Conservation (phyloP, 1,284 basidiomycete species). For the Moesziomyces antarcticus region DNA sequence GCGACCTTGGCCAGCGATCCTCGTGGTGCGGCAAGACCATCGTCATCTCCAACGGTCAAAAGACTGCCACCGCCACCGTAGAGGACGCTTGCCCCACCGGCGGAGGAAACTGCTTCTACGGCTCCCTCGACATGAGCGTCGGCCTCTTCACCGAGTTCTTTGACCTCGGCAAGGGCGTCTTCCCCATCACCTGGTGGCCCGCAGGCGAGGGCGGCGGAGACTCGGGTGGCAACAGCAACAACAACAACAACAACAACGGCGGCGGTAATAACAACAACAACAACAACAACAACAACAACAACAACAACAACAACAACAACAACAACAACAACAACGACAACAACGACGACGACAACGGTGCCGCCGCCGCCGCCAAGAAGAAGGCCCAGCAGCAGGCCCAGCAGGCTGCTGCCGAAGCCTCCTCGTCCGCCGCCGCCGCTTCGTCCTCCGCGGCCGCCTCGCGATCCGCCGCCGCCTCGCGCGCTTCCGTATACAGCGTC, state of each 20-base stretch:
- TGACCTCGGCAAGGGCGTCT: constrained; percentile 47
- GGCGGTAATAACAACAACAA: no score
- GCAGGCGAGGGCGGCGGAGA: constrained; percentile 32
- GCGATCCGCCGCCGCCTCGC: constrained; percentile 39
- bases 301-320: constrained; percentile 7
- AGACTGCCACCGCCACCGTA: constrained; percentile 49
- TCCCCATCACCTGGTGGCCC: constrained; percentile 61
- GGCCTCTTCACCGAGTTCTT: constrained; percentile 59
- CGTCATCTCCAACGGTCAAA: constrained; percentile 54
- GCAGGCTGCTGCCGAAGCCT: constrained; percentile 27
- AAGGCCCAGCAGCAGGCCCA: constrained; percentile 34
- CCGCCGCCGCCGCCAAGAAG: constrained; percentile 27
- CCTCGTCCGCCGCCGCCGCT: constrained; percentile 26
- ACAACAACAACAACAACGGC: constrained; percentile 12
- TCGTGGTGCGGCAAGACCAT: constrained; percentile 58
- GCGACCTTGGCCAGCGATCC: constrained; percentile 41
- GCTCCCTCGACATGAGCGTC: constrained; percentile 60
- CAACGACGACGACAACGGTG: constrained; percentile 11
- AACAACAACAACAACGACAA: not conserved
- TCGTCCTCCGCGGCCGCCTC: constrained; percentile 41
- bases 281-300: constrained; percentile 5
- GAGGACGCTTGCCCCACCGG: constrained; percentile 62
- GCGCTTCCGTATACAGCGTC: constrained; percentile 44
- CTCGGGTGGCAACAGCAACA: constrained; percentile 15
- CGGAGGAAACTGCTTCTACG: constrained; percentile 55